Conservation (phyloP, 257 asterid genomes). For the Leonotis leonurus region DNA sequence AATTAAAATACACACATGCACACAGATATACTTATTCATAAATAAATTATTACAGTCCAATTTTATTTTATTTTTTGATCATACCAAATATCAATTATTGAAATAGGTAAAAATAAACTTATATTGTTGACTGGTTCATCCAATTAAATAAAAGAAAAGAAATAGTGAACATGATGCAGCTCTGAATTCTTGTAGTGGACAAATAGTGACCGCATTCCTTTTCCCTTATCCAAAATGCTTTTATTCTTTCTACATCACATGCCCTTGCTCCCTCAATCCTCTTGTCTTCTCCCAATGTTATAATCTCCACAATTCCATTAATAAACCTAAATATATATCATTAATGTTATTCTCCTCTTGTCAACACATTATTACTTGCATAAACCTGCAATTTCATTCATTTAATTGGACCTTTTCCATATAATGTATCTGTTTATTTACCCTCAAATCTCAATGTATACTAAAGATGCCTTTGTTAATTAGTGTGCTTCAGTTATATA, state of each 20-base stretch:
- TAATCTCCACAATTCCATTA: constrained; percentile 21
- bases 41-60: too few relatives aligned
- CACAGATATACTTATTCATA: too few relatives aligned
- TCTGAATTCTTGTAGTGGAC: constrained; percentile 32
- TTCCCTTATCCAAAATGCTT: constrained; percentile 29
- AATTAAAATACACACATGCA: too few relatives aligned
- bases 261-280: constrained; percentile 30
- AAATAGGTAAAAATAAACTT: neutral
- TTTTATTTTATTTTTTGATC: too few relatives aligned
- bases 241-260: constrained; percentile 36
- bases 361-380: constrained; percentile 5
- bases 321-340: too few relatives aligned
- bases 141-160: neutral
- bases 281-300: constrained; percentile 38
- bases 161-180: constrained; percentile 15
- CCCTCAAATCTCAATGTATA: constrained; percentile 9
- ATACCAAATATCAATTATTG: too few relatives aligned
- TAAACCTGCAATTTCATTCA: neutral
- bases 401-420: too few relatives aligned
- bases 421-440: neutral
- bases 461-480: constrained; percentile 9
- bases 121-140: constrained; percentile 1
- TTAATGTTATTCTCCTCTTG: constrained; percentile 20
- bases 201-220: constrained; percentile 46
- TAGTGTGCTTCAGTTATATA: too few relatives aligned